Base-by-base conservation (phyloP, 495 filamentous ascomycete species). In the Amorphotheca resinae region DNA sequence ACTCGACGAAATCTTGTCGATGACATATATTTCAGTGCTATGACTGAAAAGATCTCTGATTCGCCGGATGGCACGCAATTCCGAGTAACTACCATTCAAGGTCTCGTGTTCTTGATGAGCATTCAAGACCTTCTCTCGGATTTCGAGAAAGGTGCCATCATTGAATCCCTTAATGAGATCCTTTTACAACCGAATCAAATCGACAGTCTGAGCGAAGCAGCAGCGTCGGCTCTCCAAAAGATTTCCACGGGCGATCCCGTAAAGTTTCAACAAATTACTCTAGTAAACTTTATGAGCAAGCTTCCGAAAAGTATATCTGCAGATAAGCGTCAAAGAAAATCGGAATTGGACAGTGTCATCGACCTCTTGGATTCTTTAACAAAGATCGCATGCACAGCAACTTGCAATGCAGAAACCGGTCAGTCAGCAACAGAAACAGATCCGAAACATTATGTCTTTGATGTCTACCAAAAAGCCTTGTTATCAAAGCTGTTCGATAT, bases 1-100 rank as follows among this genome's bases (percentile, higher is more conserved):
- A 48, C 38, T 20, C 47, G 33, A 26, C 39, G 44, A 17, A 22
- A 14, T 1, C 34, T 54, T 33, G 30, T 50, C 12, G 51, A 53
- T 6, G 18, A 40, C 16, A 22, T 45, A 2, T 51, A 41, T 20
- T 45, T 43, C 31, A 40, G 32, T 2, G 38, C 44, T 1, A 42
- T 48, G n/a, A 28, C 39, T 4, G 39, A 38, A 14, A 14, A 38
- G 21, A 20, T 12, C 16, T 28, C 17, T 14, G 25, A 22, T 18
- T 26, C 37, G 4, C 6, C 37, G n/a, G 31, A 32, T 9, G 50
- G 53, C 16, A 9, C 28, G 2, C 22, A 44, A 3, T 41, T 43
- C n/a, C 23, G 31, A 11, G 37, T 33, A 7, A 22, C 41, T 9
- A 35, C 48, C 8, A 38, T 57, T 9, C 4, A 45, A 16, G 54